Evolutionary conservation across 306 rosid species (phyloP).

Genomic region (Medicago lupulina): DNA sequence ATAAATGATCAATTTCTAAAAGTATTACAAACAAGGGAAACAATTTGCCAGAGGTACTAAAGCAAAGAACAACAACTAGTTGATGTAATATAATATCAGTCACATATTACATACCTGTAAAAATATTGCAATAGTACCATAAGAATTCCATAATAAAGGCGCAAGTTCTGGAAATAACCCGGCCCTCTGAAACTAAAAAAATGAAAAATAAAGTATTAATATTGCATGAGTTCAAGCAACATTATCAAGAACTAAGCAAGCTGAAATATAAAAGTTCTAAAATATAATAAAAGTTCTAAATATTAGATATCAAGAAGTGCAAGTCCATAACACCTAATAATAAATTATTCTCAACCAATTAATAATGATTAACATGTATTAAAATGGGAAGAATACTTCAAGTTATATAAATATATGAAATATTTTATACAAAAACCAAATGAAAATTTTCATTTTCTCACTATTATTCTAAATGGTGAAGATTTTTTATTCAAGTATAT

Average conservation of each 20-base stretch:
- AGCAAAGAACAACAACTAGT: not conserved
- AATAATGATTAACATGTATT: not conserved
- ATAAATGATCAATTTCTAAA: not conserved
- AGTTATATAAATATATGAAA: no score
- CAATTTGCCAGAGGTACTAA: not conserved
- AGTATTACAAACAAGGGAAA: not conserved
- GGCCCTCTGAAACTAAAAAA: slow-evolving; percentile 60
- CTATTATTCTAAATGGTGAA: no score
- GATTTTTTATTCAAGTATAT: no score
- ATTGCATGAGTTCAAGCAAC: slow-evolving; percentile 38
- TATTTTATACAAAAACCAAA: no score
- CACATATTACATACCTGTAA: slow-evolving; percentile 48
- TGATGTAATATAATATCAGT: not conserved
- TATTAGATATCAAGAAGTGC: not conserved
- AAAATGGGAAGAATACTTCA: no score
- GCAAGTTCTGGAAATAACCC: slow-evolving; percentile 75
- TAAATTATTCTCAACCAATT: not conserved
- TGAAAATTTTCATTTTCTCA: no score
- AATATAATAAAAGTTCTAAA: no score
- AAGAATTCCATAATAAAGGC: slow-evolving; percentile 82
- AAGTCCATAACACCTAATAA: not conserved
- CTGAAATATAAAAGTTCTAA: not conserved
- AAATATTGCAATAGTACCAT: slow-evolving; percentile 78
- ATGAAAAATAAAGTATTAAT: not conserved
- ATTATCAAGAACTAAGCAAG: slow-evolving; percentile 42